Evolutionary conservation across 352 stramenopile species (phyloP).

Genomic region (Pythium chondricola): DNA sequence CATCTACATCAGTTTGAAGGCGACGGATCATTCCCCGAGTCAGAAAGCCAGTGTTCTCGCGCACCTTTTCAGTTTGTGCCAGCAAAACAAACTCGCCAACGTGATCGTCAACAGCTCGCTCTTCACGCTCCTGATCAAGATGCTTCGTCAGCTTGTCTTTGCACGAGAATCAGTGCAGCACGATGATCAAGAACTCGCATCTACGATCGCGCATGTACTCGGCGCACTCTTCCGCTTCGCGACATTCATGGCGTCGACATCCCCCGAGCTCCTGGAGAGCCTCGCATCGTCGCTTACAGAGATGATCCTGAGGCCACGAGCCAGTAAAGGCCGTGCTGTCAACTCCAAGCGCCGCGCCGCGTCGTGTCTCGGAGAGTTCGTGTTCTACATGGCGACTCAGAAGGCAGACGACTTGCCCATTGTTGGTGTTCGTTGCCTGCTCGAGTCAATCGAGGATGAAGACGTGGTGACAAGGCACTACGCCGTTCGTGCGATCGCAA

Average conservation of each 20-base stretch:
- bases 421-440: constrained; percentile 24
- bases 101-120: constrained; percentile 83
- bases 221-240: constrained; percentile 63
- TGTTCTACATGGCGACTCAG: constrained; percentile 72
- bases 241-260: constrained; percentile 61
- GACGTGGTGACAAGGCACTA: constrained; percentile 49
- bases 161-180: too few relatives aligned
- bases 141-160: too few relatives aligned
- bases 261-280: constrained; percentile 41
- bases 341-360: constrained; percentile 16
- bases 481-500: constrained; percentile 44
- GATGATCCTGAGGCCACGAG: neutral
- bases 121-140: constrained; percentile 48
- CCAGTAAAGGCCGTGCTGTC: neutral
- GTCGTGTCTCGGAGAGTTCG: constrained; percentile 58
- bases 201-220: constrained; percentile 42
- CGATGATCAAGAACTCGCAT: neutral
- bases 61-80: constrained; percentile 55
- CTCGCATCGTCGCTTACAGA: constrained; percentile 25
- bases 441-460: constrained; percentile 30
- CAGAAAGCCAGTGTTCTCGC: constrained; percentile 46
- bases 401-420: constrained; percentile 32
- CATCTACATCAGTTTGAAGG: constrained; percentile 66
- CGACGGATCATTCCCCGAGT: constrained; percentile 4
- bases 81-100: constrained; percentile 53